Evolutionary conservation across 345 rosid species (phyloP).

Genomic region (Passiflora organensis): DNA sequence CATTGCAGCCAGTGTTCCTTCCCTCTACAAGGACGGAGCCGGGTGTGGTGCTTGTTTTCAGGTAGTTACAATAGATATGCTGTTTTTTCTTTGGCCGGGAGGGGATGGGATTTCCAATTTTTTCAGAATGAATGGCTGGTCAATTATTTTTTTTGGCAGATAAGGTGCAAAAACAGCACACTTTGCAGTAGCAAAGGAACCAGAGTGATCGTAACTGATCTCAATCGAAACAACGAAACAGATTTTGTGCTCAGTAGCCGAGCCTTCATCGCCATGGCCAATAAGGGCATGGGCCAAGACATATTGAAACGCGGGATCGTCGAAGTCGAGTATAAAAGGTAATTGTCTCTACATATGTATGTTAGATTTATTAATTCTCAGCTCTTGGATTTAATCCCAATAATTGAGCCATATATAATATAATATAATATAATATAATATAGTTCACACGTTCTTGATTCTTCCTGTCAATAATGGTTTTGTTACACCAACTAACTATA

Average conservation of each 20-base stretch:
- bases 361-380: background rate
- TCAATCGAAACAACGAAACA: slow-evolving; percentile 53
- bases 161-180: slow-evolving; percentile 61
- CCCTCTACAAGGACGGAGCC: slow-evolving; percentile 77
- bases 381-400: no score
- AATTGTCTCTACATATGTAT: background rate
- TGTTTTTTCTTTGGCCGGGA: no score
- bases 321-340: slow-evolving; percentile 81
- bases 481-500: slow-evolving; percentile 2
- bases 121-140: background rate
- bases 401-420: background rate
- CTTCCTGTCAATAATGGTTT: slow-evolving; percentile 1
- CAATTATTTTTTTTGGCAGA: slow-evolving; percentile 31
- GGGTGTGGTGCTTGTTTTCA: slow-evolving; percentile 92
- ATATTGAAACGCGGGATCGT: slow-evolving; percentile 55
- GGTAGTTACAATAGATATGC: no score
- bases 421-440: no score
- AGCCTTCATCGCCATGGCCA: slow-evolving; percentile 84
- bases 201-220: slow-evolving; percentile 62
- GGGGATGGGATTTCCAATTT: no score
- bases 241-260: slow-evolving; percentile 77
- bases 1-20: slow-evolving; percentile 64
- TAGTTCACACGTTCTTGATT: background rate
- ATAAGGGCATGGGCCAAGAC: slow-evolving; percentile 35
- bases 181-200: slow-evolving; percentile 65